Percentiles rank a stretch among this genome's conserved stretches.
Evolutionary conservation across 805 yeast genomes (phyloP).

Genomic region (Yarrowia deformans): DNA sequence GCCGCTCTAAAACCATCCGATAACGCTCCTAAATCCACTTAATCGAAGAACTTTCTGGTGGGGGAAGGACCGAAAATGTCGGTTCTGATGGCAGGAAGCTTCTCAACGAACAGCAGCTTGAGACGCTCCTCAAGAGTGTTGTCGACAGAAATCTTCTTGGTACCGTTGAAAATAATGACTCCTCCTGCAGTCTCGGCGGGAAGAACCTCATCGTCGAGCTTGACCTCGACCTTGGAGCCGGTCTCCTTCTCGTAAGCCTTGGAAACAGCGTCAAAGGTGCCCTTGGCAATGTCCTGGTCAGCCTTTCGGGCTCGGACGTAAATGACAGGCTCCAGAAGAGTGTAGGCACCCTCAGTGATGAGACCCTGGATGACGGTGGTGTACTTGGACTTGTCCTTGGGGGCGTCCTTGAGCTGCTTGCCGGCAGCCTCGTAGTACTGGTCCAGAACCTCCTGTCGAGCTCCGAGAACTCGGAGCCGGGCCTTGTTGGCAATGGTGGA

Average conservation of each 20-base stretch:
- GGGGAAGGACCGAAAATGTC: conserved; percentile 77
- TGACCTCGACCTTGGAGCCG: conserved; percentile 61
- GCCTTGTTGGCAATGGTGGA: conserved; percentile 96
- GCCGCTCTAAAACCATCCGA: conserved; percentile 1
- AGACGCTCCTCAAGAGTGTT: conserved; percentile 96
- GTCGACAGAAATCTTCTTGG: conserved; percentile 85
- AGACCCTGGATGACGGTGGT: conserved; percentile 74
- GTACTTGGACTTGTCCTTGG: conserved; percentile 66
- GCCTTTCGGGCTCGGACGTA: conserved; percentile 69
- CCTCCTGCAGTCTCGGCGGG: conserved; percentile 82
- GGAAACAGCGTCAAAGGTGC: conserved; percentile 67
- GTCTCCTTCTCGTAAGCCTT: conserved; percentile 69
- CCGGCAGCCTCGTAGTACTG: conserved; percentile 77
- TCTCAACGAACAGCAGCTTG: conserved; percentile 76
- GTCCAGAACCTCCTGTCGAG: conserved; percentile 81
- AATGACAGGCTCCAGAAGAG: conserved; percentile 75
- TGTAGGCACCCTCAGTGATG: conserved; percentile 71
- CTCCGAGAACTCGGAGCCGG: conserved; percentile 85
- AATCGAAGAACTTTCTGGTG: conserved; percentile 91
- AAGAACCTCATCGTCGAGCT: conserved; percentile 66
- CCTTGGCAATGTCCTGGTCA: conserved; percentile 65
- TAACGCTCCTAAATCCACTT: conserved; percentile 42
- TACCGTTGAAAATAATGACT: conserved; percentile 68
- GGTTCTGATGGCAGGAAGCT: conserved; percentile 90
- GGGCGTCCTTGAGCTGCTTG: conserved; percentile 63